Base-by-base conservation (phyloP, 495 filamentous ascomycete genomes). In the Thermochaetoides thermophila region DNA sequence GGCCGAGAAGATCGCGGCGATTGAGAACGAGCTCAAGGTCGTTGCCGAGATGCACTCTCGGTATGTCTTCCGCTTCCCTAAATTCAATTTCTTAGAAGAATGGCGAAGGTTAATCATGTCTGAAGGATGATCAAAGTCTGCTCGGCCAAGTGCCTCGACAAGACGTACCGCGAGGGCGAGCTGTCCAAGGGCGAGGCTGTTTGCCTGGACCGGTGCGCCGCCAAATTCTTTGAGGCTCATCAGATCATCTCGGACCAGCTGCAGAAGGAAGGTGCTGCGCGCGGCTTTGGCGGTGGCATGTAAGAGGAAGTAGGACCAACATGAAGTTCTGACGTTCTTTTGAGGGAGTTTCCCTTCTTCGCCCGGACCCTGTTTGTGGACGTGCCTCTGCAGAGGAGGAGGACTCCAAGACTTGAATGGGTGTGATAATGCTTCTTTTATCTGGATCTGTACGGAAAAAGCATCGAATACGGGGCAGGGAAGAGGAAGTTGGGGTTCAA, bases 221-320 rank as follows among this genome's bases (percentile, higher is more conserved):
- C 78, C 51, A 97, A 97, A 66, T 96, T 95, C 70, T 94, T 97
- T 62, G 89, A 97, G 39, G 84, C 93, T 50, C 83, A 93, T 59
- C 71, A 89, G 63, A 96, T 94, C 67, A 81, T 97, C 28, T 69
- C 64, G 27, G 68, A 72, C 36, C 51, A 64, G 38, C 48, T 72
- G 37, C 67, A 72, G 43, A 53, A 57, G 35, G 60, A 69, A 43
- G 48, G 47, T 39, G 28, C 61, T 52, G 37, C 59, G 55, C 7
- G 55, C 7, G 57, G 61, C 17, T 48, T 46, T 15, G 48, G 37
- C 25, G 37, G 24, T n/a, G n/a, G n/a, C n/a, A n/a, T n/a, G n/a
- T n/a, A n/a, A n/a, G n/a, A n/a, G n/a, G n/a, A n/a, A n/a, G n/a
- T n/a, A n/a, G n/a, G n/a, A n/a, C n/a, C n/a, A n/a, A n/a, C n/a